Percentiles rank a stretch among this genome's conserved stretches.
Conservation (phyloP, 176 grass and related monocot species). For the Aegilops bicornis region DNA sequence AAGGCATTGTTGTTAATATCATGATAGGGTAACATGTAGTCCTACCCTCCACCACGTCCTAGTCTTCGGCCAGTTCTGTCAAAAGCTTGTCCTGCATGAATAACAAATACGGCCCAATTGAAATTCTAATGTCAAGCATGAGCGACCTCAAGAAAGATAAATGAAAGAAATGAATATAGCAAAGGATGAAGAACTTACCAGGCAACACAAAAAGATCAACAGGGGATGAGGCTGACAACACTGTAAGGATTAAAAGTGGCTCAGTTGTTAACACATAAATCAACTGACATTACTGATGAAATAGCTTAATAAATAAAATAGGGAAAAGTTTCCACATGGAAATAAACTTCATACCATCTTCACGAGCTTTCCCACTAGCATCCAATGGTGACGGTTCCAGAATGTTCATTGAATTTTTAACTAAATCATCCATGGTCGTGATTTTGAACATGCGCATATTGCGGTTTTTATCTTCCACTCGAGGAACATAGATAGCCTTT, state of each 20-base stretch:
- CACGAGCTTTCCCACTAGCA: constrained; percentile 49
- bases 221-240: constrained; percentile 62
- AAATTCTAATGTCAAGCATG: not conserved
- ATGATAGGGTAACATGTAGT: not conserved
- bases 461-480: constrained; percentile 91
- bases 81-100: constrained; percentile 81
- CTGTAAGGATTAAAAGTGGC: constrained; percentile 50
- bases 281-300: not conserved
- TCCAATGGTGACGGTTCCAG: constrained; percentile 76
- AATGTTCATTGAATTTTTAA: constrained; percentile 96
- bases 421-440: constrained; percentile 69
- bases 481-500: constrained; percentile 88
- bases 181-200: constrained; percentile 41
- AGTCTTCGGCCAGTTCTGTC: constrained; percentile 84
- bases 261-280: constrained; percentile 14
- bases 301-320: not conserved
- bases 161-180: not conserved
- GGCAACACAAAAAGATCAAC: constrained; percentile 84
- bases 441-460: constrained; percentile 96
- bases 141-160: not conserved
- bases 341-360: constrained; percentile 69
- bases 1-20: not conserved
- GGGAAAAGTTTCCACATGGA: not conserved
- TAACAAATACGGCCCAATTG: not conserved
- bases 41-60: constrained; percentile 94